Evolutionary conservation across 495 filamentous ascomycete genomes (phyloP), one percentile per base, ranked within the genome.

Genomic region (Penicillium argentinense): DNA sequence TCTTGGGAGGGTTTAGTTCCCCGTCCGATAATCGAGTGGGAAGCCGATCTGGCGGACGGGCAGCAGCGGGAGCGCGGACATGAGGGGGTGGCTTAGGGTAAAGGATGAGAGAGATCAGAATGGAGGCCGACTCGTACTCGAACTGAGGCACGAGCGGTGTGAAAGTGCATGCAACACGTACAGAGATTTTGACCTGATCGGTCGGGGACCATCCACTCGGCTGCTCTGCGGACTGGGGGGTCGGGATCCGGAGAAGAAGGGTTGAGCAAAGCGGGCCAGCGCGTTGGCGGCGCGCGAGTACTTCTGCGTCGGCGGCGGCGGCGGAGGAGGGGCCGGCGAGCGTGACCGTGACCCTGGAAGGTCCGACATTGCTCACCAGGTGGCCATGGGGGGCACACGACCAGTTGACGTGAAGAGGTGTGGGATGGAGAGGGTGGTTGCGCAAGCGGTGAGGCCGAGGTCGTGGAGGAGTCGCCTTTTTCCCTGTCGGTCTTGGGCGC

Each of bases 251-350:
- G 77, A 76, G 39, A 77, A 71, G 57, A 81, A 78, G 7, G 77
- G 77, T 51, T 80, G 78, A 37, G 79, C 76, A 43, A 84, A 75
- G 45, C 79, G 70, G 40, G 77, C 74, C 33, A 83, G 62, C 48
- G 79, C 78, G 63, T 71, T 79, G 47, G 72, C 74, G 37, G 77
- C 76, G 44, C 73, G 67, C 25, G 66, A 72, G 63, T 79, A 74
- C 59, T 67, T 74, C 42, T 72, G 67, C 36, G 75, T 72, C 41
- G 78, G 69, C 22, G 76, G 75, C 11, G 80, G 81, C 42, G 75
- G 70, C 29, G 74, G 68, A 18, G 71, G 72, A 52, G 70, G 73
- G 37, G 64, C 57, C 29, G 66, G 59, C 12, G 61, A 58, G 47
- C 66, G 58, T 63, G 64, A 56, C 47, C 66, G 58, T 63, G 64